Conservation (phyloP, 192 early-diverging fungal genomes). For the Coemansia sp. region DNA sequence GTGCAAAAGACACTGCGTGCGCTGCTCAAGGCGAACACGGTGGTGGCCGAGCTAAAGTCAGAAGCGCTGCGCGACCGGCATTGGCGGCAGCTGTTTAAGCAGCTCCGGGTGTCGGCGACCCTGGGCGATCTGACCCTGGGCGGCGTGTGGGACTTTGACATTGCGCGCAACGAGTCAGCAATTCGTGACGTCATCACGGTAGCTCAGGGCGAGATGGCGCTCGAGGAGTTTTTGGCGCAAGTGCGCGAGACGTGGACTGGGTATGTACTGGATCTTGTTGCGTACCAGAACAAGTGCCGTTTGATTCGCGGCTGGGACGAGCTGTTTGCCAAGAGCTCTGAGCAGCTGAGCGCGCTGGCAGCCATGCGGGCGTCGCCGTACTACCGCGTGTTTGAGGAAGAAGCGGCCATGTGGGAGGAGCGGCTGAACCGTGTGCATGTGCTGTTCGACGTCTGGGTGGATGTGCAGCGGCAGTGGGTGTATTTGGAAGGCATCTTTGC, state of each 20-base stretch:
- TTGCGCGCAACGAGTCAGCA: conserved; percentile 79
- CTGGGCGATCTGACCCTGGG: conserved; percentile 90
- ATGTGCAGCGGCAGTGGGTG: conserved; percentile 99
- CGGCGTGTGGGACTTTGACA: conserved; percentile 91
- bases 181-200: conserved; percentile 86
- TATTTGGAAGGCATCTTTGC: conserved; percentile 99
- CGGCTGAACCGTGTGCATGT: conserved; percentile 93
- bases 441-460: conserved; percentile 99
- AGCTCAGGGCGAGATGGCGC: conserved; percentile 99
- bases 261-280: conserved; percentile 90
- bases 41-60: conserved; percentile 88
- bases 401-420: conserved; percentile 92
- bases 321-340: conserved; percentile 91
- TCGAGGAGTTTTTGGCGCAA: conserved; percentile 97
- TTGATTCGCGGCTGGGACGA: conserved; percentile 99
- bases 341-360: conserved; percentile 90
- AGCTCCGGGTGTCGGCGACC: conserved; percentile 67
- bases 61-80: conserved; percentile 96
- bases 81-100: conserved; percentile 92
- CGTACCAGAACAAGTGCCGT: conserved; percentile 96
- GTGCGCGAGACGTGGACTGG: conserved; percentile 87
- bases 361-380: conserved; percentile 98
- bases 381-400: conserved; percentile 98
- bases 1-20: conserved; percentile 81
- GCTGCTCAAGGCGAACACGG: conserved; percentile 75